Percentiles rank a stretch among this genome's conserved stretches.
These are phyloP conservation scores for Beta vulgaris DNA, from an alignment of 148 eudicot species.

Conservation along the genomic window DNA sequence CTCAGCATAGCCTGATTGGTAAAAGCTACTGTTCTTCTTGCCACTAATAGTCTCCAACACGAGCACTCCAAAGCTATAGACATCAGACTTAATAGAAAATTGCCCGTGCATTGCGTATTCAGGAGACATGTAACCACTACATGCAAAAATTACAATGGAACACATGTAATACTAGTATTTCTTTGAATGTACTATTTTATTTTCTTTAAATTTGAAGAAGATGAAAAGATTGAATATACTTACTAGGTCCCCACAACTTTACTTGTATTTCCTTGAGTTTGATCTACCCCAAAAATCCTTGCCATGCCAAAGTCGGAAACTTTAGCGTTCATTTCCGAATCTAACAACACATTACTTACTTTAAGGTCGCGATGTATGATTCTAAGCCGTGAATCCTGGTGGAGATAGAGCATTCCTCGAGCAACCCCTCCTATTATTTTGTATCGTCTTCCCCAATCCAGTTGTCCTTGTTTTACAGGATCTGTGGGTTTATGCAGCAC, in stretches of 20 bases:
- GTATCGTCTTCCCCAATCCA: constrained; percentile 19
- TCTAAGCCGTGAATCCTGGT: constrained; percentile 37
- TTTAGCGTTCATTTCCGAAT: constrained; percentile 33
- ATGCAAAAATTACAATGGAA: neutral
- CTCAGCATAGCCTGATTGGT: constrained; percentile 12
- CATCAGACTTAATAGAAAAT: constrained; percentile 40
- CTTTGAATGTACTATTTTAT: too few relatives aligned
- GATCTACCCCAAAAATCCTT: constrained; percentile 28
- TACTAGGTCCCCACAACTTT: constrained; percentile 38
- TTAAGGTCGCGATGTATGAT: constrained; percentile 38
- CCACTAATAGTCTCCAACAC: constrained; percentile 40
- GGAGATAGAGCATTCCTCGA: constrained; percentile 32
- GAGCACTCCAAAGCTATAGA: constrained; percentile 41
- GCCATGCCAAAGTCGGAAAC: constrained; percentile 41
- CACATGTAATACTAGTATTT: too few relatives aligned
- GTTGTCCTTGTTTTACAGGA: constrained; percentile 2
- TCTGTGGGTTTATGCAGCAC: too few relatives aligned
- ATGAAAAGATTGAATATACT: neutral
- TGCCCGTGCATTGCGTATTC: constrained; percentile 36
- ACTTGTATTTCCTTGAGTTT: constrained; percentile 31
- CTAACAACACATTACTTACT: constrained; percentile 34
- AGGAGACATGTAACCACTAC: constrained; percentile 46
- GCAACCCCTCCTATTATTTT: constrained; percentile 26
- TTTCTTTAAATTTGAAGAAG: too few relatives aligned
- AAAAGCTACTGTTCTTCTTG: constrained; percentile 19